Evolutionary conservation across 2,329 filamentous ascomycete species (phyloP), one percentile per base, ranked within the genome.

Genomic region (Fusarium miscanthi): DNA sequence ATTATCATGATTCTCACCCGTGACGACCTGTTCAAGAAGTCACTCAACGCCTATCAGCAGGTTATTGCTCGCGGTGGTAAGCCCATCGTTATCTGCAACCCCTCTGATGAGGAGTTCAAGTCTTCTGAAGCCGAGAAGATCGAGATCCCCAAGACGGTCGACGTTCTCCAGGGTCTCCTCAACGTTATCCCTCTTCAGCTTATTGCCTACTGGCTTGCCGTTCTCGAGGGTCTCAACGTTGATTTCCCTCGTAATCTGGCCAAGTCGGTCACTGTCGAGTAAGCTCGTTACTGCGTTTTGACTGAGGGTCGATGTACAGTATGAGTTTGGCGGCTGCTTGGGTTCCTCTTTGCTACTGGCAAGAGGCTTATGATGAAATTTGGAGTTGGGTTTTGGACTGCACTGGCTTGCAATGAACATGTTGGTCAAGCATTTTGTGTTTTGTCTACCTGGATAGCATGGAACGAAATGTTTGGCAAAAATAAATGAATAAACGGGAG

Each of bases 1-100:
- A 99, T 99, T 83, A 97, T 99, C 84, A 99, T 99, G 96, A 98
- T 99, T 80, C 88, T 99, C 70, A 99, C 96, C 60, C 93, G 96
- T 69, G 96, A 99, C 81, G 89, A 94, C 78, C 92, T 99, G 80
- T 99, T 99, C 87, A 93, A 93, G 83, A 99, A 99, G 87, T 98
- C 96, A n/a, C 88, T 99, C 80, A 99, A 99, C 84, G 96, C 96
- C 79, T 99, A 98, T 85, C 96, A 99, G 86, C 96, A 99, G 88
- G 96, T 99, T 80, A 95, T 97, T 87, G 96, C 96, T 77, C 95
- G 96, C 82, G 90, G 92, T 80, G 96, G 96, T 80, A 95, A 96
- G 83, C 96, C 96, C 70, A 99, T 99, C 81, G 95, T 99, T 79
- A 98, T 99, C 82, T 99, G 96, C 92, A 98, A 98, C 86, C 87